Conservation (phyloP, 1,284 basidiomycete species). For the Psilocybe mexicana region DNA sequence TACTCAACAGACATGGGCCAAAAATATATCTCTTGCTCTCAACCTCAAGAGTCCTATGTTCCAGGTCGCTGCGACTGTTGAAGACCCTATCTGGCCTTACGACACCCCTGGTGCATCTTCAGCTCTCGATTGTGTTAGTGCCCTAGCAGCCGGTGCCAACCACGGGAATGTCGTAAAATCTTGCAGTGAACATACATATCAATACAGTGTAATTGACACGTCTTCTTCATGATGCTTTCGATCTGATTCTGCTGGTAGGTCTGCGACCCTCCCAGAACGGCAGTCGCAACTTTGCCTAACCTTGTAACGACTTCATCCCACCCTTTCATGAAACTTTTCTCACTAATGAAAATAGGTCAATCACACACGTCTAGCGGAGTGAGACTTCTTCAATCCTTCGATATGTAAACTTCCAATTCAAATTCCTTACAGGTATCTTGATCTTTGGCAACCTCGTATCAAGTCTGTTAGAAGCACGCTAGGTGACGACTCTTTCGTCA, state of each 20-base stretch:
- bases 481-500: conserved; percentile 45
- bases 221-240: background rate
- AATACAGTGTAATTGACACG: conserved; percentile 43
- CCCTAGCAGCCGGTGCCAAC: conserved; percentile 45
- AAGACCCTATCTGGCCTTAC: conserved; percentile 54
- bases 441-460: conserved; percentile 54
- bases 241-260: conserved; percentile 31
- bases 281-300: conserved; percentile 48
- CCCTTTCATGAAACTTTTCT: background rate
- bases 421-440: conserved; percentile 39
- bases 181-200: conserved; percentile 53
- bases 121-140: conserved; percentile 47
- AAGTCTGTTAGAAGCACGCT: conserved; percentile 43
- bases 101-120: conserved; percentile 40
- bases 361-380: conserved; percentile 50
- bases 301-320: conserved; percentile 31
- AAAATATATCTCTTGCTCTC: conserved; percentile 43
- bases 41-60: conserved; percentile 39
- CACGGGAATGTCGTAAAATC: conserved; percentile 37
- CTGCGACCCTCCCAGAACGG: conserved; percentile 44
- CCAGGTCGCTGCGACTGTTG: conserved; percentile 47
- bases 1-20: conserved; percentile 40
- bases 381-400: conserved; percentile 11
- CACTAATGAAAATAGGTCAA: conserved; percentile 39
- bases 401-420: background rate